A percentile compares a stretch with the other conserved stretches of the same genome.
Evolutionary conservation across 2,329 filamentous ascomycete genomes (phyloP).

Genomic region (Arthrinium phaeospermum): DNA sequence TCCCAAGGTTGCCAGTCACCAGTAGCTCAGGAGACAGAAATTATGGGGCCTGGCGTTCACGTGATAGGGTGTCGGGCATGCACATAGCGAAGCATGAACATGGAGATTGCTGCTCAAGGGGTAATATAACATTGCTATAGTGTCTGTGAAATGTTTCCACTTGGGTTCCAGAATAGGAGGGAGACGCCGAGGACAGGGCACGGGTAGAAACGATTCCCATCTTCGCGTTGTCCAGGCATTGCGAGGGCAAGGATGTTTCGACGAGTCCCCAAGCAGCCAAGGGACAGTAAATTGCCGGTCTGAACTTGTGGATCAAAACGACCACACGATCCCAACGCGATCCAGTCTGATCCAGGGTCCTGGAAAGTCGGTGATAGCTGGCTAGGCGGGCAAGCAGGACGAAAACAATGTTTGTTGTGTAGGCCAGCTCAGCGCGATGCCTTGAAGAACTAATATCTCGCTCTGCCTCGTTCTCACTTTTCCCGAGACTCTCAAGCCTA

Average conservation of each 20-base stretch:
- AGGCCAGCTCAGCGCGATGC: background rate
- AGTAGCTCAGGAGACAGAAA: background rate
- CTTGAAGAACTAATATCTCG: slow-evolving; percentile 9
- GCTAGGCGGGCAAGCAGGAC: background rate
- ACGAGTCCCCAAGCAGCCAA: slow-evolving; percentile 12
- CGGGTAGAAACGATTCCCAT: slow-evolving; percentile 12
- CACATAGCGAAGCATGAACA: slow-evolving; percentile 3
- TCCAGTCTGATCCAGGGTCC: slow-evolving; percentile 13
- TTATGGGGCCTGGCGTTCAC: background rate
- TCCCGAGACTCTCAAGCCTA: background rate
- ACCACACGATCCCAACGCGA: slow-evolving; percentile 14
- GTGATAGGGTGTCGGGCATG: background rate
- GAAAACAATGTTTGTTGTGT: slow-evolving; percentile 13
- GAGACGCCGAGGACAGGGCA: background rate
- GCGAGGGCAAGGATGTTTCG: slow-evolving; percentile 15
- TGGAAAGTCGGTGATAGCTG: background rate
- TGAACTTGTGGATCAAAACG: slow-evolving; percentile 13
- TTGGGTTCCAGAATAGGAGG: slow-evolving; percentile 13
- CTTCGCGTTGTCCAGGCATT: slow-evolving; percentile 8
- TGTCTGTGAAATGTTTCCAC: slow-evolving; percentile 12
- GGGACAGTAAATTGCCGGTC: slow-evolving; percentile 17
- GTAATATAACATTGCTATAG: slow-evolving; percentile 17
- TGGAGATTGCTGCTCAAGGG: slow-evolving; percentile 13
- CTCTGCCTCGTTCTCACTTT: background rate
- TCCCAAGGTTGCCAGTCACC: background rate